Evolutionary conservation across 805 yeast species (phyloP).

Genomic region (Dipodascus geniculatus): DNA sequence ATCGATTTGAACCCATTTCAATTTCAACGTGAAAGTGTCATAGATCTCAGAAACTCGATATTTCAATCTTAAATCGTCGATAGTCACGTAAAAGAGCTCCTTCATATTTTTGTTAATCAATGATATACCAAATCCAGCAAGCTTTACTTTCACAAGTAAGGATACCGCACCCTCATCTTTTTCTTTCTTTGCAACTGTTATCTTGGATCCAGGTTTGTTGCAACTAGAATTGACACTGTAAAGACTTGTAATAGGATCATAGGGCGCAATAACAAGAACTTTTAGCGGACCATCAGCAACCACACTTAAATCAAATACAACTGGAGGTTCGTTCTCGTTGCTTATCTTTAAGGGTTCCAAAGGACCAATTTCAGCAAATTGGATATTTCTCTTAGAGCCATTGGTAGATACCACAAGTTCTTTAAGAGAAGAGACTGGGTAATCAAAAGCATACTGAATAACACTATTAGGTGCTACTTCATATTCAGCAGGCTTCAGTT

Average conservation of each 20-base stretch:
- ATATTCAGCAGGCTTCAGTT: conserved; percentile 70
- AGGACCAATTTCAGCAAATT: conserved; percentile 87
- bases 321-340: conserved; percentile 29
- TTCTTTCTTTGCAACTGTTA: conserved; percentile 10
- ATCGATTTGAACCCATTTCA: conserved; percentile 93
- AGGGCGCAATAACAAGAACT: conserved; percentile 70
- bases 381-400: conserved; percentile 65
- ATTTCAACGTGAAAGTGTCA: conserved; percentile 65
- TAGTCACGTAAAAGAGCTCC: conserved; percentile 75
- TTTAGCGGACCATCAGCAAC: conserved; percentile 95
- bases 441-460: conserved; percentile 98
- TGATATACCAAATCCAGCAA: conserved; percentile 79
- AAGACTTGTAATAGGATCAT: conserved; percentile 65
- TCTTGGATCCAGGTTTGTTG: conserved; percentile 11
- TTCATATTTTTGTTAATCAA: conserved; percentile 57
- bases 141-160: conserved; percentile 44
- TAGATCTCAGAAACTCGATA: conserved; percentile 77
- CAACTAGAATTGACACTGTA: conserved; percentile 37
- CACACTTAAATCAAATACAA: conserved; percentile 75
- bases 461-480: conserved; percentile 79
- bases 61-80: conserved; percentile 68
- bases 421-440: conserved; percentile 78
- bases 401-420: conserved; percentile 65
- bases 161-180: conserved; percentile 43
- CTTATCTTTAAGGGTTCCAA: conserved; percentile 76